A percentile compares a stretch with the other conserved stretches of the same genome.
Evolutionary conservation across 371 early-diverging fungal genomes (phyloP).

Genomic region (Rhizomucor miehei): DNA sequence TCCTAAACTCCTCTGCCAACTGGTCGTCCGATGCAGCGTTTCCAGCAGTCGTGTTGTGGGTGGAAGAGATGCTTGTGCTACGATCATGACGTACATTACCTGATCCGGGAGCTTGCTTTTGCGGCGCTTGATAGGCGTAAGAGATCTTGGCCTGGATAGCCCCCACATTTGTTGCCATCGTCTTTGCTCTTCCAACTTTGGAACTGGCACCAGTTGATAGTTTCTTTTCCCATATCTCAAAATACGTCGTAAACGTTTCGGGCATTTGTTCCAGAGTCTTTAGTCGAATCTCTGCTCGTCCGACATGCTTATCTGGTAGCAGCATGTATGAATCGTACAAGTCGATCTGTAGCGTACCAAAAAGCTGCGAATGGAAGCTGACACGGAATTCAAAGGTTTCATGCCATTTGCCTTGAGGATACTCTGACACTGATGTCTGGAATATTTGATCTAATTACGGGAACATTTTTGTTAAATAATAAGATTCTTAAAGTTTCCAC

Average conservation of each 20-base stretch:
- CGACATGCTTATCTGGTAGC: slow-evolving; percentile 68
- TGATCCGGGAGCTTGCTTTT: neutral
- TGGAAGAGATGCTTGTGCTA: slow-evolving; percentile 1
- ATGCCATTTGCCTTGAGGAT: slow-evolving; percentile 67
- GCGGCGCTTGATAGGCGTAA: slow-evolving; percentile 53
- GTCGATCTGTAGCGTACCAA: slow-evolving; percentile 72
- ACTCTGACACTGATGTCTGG: slow-evolving; percentile 65
- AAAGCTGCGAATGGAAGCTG: slow-evolving; percentile 76
- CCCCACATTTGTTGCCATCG: slow-evolving; percentile 59
- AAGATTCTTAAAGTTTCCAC: too few species aligned
- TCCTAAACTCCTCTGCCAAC: slow-evolving; percentile 17
- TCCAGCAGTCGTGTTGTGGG: neutral
- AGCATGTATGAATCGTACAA: slow-evolving; percentile 61
- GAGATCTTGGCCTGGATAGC: slow-evolving; percentile 66
- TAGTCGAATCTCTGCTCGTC: slow-evolving; percentile 72
- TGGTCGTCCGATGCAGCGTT: slow-evolving; percentile 15
- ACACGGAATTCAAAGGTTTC: slow-evolving; percentile 74
- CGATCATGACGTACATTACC: neutral
- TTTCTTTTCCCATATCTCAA: slow-evolving; percentile 65
- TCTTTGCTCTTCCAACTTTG: slow-evolving; percentile 48
- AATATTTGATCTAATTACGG: slow-evolving; percentile 53
- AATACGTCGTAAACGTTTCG: slow-evolving; percentile 61
- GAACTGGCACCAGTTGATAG: slow-evolving; percentile 54
- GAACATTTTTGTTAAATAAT: too few species aligned
- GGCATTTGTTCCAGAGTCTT: slow-evolving; percentile 64